A percentile compares a stretch with the other conserved stretches of the same genome.
phyloP scores from a whole-genome alignment of 192 early-diverging fungal genomes.

The Backusella sp. region DNA sequence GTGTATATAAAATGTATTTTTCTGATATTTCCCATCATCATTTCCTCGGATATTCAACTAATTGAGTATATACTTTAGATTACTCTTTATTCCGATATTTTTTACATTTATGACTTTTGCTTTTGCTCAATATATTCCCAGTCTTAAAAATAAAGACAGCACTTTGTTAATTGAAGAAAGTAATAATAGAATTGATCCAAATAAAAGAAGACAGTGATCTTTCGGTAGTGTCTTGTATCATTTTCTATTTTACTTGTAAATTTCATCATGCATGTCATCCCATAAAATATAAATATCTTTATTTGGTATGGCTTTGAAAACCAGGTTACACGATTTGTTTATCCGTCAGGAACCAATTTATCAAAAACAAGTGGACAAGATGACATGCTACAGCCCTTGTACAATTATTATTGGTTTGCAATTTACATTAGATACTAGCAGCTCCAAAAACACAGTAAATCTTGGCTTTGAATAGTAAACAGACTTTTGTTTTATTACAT shows the following conservation, averaged over 20 bases:
- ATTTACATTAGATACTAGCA: background rate
- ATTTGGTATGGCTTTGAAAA: background rate
- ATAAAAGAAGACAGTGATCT: background rate
- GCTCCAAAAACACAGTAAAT: background rate
- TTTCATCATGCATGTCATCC: background rate
- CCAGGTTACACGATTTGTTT: background rate
- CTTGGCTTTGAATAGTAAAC: background rate
- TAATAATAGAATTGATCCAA: background rate
- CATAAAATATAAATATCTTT: background rate
- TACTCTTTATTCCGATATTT: background rate
- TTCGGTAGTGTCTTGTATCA: background rate
- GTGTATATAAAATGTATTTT: background rate
- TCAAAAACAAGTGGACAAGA: too few species aligned
- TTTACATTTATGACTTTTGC: background rate
- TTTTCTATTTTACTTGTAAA: background rate
- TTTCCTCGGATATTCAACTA: background rate
- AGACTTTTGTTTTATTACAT: slow-evolving; percentile 1
- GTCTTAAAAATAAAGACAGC: background rate
- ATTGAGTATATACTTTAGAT: background rate
- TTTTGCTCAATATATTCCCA: background rate
- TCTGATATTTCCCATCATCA: background rate
- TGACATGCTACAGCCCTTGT: too few species aligned
- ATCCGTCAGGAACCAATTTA: background rate
- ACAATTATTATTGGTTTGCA: too few species aligned
- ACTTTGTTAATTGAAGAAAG: background rate